Percentiles rank a stretch among this genome's conserved stretches.
Conservation (phyloP, 2,329 filamentous ascomycete genomes). For the Penicillium brasilianum region DNA sequence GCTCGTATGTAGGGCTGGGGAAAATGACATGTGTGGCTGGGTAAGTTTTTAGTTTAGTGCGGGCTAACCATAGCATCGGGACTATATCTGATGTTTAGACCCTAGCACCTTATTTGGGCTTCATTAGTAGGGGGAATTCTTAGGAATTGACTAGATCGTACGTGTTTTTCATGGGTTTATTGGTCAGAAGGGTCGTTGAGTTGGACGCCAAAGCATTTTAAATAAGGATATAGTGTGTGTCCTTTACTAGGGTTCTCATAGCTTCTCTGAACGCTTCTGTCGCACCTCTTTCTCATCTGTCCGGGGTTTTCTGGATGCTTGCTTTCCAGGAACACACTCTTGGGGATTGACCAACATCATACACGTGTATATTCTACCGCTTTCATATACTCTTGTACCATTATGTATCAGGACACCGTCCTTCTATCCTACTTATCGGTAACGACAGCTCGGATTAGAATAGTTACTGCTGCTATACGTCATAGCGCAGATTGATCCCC, state of each 20-base stretch:
- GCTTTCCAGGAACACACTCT: too few species aligned
- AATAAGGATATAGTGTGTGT: too few species aligned
- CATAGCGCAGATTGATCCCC: background rate
- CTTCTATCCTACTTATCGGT: too few species aligned
- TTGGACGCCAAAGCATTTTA: too few species aligned
- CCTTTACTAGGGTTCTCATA: too few species aligned
- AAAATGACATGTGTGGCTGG: slow-evolving; percentile 7
- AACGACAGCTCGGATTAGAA: background rate
- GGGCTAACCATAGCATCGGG: background rate
- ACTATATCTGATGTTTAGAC: background rate
- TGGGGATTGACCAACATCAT: background rate
- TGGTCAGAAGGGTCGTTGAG: too few species aligned
- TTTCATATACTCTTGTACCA: too few species aligned
- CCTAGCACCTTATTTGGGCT: background rate
- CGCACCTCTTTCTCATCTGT: too few species aligned
- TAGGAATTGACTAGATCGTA: too few species aligned
- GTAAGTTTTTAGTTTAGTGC: background rate
- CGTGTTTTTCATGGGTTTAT: background rate
- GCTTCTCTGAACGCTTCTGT: too few species aligned
- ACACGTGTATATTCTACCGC: background rate
- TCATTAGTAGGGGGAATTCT: background rate
- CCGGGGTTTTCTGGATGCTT: too few species aligned
- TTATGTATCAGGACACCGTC: too few species aligned
- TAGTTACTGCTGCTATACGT: background rate
- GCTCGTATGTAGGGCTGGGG: background rate